These are phyloP conservation scores for Singerocomus inundabilis DNA, from an alignment of 1,284 basidiomycete species.

Conservation along the genomic window DNA sequence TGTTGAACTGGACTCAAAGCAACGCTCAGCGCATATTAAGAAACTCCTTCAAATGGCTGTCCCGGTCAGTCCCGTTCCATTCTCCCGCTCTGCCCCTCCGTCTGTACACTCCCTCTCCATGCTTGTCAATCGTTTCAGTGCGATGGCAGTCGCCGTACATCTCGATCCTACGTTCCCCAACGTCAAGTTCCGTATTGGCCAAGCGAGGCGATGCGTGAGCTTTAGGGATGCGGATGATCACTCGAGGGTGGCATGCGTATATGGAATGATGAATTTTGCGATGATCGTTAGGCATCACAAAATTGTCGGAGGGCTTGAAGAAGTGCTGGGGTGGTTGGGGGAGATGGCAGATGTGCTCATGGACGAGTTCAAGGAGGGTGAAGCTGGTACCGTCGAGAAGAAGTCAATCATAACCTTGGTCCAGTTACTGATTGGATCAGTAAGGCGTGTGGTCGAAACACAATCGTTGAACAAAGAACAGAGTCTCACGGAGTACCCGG, in stretches of 20 bases:
- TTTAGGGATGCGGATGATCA: constrained; percentile 69
- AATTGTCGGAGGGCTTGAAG: constrained; percentile 46
- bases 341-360: constrained; percentile 61
- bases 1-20: constrained; percentile 34
- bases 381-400: constrained; percentile 10
- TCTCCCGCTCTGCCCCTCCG: constrained; percentile 55
- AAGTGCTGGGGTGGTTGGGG: constrained; percentile 65
- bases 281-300: constrained; percentile 64
- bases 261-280: constrained; percentile 76
- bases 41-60: constrained; percentile 79
- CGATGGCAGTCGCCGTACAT: constrained; percentile 74
- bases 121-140: constrained; percentile 84
- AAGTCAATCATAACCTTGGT: constrained; percentile 35
- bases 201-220: constrained; percentile 64
- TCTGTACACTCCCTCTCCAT: constrained; percentile 66
- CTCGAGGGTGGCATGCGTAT: constrained; percentile 73
- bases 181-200: constrained; percentile 53
- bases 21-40: constrained; percentile 50
- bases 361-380: constrained; percentile 49
- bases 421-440: constrained; percentile 58
- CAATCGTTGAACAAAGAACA: constrained; percentile 40
- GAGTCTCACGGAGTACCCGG: constrained; percentile 52
- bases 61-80: constrained; percentile 71
- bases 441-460: constrained; percentile 60
- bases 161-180: constrained; percentile 59